phyloP scores from a whole-genome alignment of 495 filamentous ascomycete species.

The Aspergillus baeticus region DNA sequence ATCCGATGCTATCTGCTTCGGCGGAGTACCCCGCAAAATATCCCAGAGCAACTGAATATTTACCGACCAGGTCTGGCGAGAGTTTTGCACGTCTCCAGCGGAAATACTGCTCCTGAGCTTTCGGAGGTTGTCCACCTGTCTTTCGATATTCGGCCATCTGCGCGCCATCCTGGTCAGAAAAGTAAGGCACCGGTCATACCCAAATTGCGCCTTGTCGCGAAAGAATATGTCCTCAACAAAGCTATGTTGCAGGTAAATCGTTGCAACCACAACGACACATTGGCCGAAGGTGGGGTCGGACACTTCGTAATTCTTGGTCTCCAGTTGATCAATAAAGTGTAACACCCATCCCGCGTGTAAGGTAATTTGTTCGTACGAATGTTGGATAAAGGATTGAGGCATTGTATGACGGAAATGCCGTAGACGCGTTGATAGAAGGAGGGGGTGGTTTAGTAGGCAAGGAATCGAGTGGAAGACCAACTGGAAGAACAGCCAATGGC shows the following conservation, averaged over 20 bases:
- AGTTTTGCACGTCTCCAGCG: conserved; percentile 8
- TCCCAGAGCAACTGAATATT: conserved; percentile 10
- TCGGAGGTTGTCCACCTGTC: conserved; percentile 10
- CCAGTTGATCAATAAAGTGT: conserved; percentile 5
- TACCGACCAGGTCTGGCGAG: conserved; percentile 7
- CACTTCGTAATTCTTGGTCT: conserved; percentile 3
- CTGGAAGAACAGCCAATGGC: conserved; percentile 12
- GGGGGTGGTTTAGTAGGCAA: conserved; percentile 9
- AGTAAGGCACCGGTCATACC: conserved; percentile 5
- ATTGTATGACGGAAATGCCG: conserved; percentile 11
- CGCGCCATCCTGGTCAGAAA: conserved; percentile 4
- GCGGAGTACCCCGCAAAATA: background rate
- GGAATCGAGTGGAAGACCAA: conserved; percentile 8
- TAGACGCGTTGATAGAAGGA: conserved; percentile 4
- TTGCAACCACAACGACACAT: conserved; percentile 4
- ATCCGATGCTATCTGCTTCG: background rate
- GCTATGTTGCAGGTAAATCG: conserved; percentile 12
- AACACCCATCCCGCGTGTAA: conserved; percentile 9
- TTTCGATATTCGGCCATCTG: conserved; percentile 6
- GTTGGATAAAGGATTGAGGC: conserved; percentile 9
- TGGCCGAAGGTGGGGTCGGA: conserved; percentile 8
- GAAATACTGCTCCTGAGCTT: conserved; percentile 6
- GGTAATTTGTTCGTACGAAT: conserved; percentile 10
- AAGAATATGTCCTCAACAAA: conserved; percentile 12
- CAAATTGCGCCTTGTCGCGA: conserved; percentile 9